Base-by-base conservation (phyloP, 805 yeast genomes). In the Candida jianshihensis region DNA sequence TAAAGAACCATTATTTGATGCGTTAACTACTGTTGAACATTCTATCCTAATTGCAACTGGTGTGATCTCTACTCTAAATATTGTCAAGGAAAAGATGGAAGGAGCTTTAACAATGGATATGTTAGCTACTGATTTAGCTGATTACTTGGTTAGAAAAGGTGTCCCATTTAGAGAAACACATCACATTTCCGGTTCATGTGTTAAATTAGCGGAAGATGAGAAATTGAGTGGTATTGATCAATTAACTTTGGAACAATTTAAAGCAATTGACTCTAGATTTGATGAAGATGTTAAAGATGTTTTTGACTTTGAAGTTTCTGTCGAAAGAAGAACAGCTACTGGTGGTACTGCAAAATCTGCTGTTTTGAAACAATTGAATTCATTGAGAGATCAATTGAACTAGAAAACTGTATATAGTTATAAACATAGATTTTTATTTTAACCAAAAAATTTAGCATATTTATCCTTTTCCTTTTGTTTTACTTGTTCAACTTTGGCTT, bases 141-240 rank as follows among this genome's bases (percentile, higher is more conserved):
- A 92, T 61, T 92, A 92, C 61, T 71, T 92, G 47, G 99, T 92
- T 35, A 81, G 96, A 67, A 89, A 82, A 61, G 98, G 98, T 42
- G 98, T 92, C 47, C 98, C 98, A 39, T 92, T 92, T 68, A 86
- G 99, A 70, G 97, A 92, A 65, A 92, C 98, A 1, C 99, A 92
- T 66, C 97, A 92, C 61, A 92, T 92, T 43, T 87, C 97, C 6
- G 99, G 99, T 39, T 96, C 88, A 61, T 92, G 97, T 66, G 99
- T 92, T 31, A 78, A 95, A 44, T 61, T 65, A 31, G 96, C 97
- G 6, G 99, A 92, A 66, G 89, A 75, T 42, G 62, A 70, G 41
- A 73, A 72, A 16, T 65, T 86, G 30, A 65, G 81, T 7, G 97
- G 97, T 36, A 92, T 92, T 57, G 97, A 92, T 60, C 66, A 88